These are phyloP conservation scores for Neocatenulostroma microsporum DNA, from an alignment of 2,329 filamentous ascomycete species.

Conservation along the genomic window DNA sequence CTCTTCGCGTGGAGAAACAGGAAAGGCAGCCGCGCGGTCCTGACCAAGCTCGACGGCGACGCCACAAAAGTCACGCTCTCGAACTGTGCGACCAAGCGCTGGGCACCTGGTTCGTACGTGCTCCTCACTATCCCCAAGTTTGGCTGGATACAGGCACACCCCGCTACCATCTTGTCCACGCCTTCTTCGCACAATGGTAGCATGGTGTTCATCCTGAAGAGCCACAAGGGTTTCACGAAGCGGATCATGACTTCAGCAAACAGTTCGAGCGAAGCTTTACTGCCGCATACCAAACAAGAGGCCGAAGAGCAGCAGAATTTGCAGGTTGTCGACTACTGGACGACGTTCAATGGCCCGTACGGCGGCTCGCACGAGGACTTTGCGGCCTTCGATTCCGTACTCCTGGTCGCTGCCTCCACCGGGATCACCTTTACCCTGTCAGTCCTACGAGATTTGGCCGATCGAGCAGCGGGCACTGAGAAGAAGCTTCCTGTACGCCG, in stretches of 20 bases:
- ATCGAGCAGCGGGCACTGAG: constrained; percentile 11
- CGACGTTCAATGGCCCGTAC: constrained; percentile 22
- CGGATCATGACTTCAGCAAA: constrained; percentile 20
- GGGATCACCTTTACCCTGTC: constrained; percentile 23
- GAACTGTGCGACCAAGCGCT: constrained; percentile 29
- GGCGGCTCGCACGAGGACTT: constrained; percentile 18
- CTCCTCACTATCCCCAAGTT: constrained; percentile 22
- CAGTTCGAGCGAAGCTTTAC: constrained; percentile 13
- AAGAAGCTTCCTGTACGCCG: constrained; percentile 16
- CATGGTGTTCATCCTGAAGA: constrained; percentile 23
- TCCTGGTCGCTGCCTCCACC: constrained; percentile 21
- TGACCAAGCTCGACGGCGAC: constrained; percentile 25
- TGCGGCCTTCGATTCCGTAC: constrained; percentile 22
- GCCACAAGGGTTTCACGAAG: constrained; percentile 23
- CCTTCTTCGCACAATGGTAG: constrained; percentile 20
- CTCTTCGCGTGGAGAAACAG: constrained; percentile 29
- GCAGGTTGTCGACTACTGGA: constrained; percentile 11
- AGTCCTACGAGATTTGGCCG: constrained; percentile 20
- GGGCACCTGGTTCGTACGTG: constrained; percentile 27
- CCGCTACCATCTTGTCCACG: constrained; percentile 23
- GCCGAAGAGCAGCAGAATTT: constrained; percentile 10
- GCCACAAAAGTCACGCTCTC: constrained; percentile 32
- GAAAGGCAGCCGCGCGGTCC: constrained; percentile 19
- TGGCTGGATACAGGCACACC: constrained; percentile 21
- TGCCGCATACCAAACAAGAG: constrained; percentile 11